phyloP scores from a whole-genome alignment of 768 basidiomycete genomes.

The Favolaschia claudopus region DNA sequence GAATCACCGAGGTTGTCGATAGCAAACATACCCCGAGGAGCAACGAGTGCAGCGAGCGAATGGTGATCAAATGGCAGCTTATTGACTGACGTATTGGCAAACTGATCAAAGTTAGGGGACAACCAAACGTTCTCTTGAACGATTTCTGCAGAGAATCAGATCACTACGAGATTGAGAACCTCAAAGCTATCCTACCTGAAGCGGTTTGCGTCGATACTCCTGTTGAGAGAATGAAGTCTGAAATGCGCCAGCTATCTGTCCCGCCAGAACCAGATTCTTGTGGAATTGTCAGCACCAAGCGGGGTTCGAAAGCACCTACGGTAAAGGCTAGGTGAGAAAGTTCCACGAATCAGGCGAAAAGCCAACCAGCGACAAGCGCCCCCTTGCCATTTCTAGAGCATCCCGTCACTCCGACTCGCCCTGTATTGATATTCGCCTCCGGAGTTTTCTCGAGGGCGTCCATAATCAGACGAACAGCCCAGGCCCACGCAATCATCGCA shows the following conservation, averaged over 20 bases:
- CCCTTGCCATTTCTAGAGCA: slow-evolving; percentile 72
- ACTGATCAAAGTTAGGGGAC: slow-evolving; percentile 55
- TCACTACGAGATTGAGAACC: slow-evolving; percentile 21
- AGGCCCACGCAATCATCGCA: slow-evolving; percentile 69
- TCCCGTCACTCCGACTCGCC: slow-evolving; percentile 61
- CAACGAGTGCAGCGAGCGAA: slow-evolving; percentile 59
- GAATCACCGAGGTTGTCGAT: slow-evolving; percentile 67
- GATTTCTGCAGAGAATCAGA: slow-evolving; percentile 63
- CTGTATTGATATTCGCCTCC: slow-evolving; percentile 53
- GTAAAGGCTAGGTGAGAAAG: background rate
- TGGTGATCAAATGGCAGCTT: slow-evolving; percentile 68
- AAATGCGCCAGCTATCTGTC: slow-evolving; percentile 65
- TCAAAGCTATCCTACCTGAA: background rate
- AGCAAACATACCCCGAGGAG: slow-evolving; percentile 59
- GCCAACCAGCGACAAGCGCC: slow-evolving; percentile 57
- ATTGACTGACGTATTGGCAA: slow-evolving; percentile 50
- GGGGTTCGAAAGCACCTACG: slow-evolving; percentile 57
- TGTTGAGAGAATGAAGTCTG: slow-evolving; percentile 48
- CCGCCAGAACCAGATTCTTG: slow-evolving; percentile 71
- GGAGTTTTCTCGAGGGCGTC: slow-evolving; percentile 64
- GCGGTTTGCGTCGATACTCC: slow-evolving; percentile 17
- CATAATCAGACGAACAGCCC: slow-evolving; percentile 66
- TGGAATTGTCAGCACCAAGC: slow-evolving; percentile 65
- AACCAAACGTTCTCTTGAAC: slow-evolving; percentile 71
- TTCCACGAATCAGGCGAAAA: too few relatives aligned